Conservation (phyloP, 2,329 filamentous ascomycete species). For the Beauveria scarabaeidicola region DNA sequence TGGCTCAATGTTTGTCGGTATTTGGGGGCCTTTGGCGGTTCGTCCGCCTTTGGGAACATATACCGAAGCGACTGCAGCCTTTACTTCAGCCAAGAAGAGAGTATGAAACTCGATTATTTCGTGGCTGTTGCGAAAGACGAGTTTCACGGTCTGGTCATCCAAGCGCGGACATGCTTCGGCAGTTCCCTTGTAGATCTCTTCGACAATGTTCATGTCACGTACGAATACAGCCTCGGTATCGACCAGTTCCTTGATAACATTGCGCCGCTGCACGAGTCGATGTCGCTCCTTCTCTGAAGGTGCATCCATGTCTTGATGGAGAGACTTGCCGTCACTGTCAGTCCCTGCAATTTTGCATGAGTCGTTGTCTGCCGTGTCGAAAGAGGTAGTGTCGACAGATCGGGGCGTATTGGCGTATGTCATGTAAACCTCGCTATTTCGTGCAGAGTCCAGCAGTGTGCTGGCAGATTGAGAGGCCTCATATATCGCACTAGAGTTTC, state of each 20-base stretch:
- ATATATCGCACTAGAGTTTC: conserved; percentile 34
- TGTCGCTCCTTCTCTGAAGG: conserved; percentile 51
- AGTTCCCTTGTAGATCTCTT: conserved; percentile 96
- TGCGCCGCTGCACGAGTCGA: conserved; percentile 69
- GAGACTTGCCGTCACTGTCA: conserved; percentile 29
- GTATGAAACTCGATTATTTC: conserved; percentile 85
- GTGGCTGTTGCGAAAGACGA: conserved; percentile 87
- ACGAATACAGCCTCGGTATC: conserved; percentile 90
- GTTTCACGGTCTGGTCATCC: conserved; percentile 74
- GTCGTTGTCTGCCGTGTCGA: conserved; percentile 33
- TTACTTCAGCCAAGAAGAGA: conserved; percentile 68
- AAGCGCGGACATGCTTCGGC: conserved; percentile 73
- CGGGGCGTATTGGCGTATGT: conserved; percentile 35
- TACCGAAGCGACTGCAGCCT: conserved; percentile 68
- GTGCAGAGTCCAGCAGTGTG: conserved; percentile 35
- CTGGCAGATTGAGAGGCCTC: conserved; percentile 30
- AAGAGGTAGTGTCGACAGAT: conserved; percentile 38
- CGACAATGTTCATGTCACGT: conserved; percentile 92
- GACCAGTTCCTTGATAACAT: conserved; percentile 83
- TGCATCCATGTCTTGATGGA: conserved; percentile 30
- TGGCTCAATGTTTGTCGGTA: conserved; percentile 32
- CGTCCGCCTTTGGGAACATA: conserved; percentile 57
- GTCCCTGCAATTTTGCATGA: conserved; percentile 26
- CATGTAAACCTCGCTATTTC: conserved; percentile 37
- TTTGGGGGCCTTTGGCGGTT: conserved; percentile 32